Conservation (phyloP, 495 filamentous ascomycete genomes). For the Podospora bellae-mahoneyi region DNA sequence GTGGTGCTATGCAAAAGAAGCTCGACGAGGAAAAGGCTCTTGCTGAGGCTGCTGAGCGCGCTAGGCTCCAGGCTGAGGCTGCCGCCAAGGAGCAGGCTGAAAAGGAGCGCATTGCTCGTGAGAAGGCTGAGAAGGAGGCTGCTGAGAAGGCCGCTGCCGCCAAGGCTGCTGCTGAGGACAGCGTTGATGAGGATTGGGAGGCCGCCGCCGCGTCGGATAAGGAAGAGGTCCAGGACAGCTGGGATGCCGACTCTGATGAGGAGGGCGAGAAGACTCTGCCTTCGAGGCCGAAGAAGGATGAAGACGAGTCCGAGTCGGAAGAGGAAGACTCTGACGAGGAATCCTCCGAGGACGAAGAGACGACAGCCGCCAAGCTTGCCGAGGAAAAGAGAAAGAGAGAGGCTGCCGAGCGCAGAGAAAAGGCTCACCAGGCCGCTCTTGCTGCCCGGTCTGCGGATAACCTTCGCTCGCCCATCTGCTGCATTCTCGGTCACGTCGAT, state of each 20-base stretch:
- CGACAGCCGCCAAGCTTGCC: conserved; percentile 62
- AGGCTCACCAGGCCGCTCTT: conserved; percentile 84
- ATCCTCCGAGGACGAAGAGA: conserved; percentile 65
- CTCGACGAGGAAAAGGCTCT: conserved; percentile 66
- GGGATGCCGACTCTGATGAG: conserved; percentile 84
- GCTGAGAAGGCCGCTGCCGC: conserved; percentile 54
- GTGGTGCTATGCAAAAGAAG: conserved; percentile 60
- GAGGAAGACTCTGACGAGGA: conserved; percentile 48
- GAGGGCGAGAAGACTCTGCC: conserved; percentile 48
- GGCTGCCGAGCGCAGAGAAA: conserved; percentile 82
- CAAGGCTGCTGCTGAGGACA: conserved; percentile 53
- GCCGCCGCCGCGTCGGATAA: conserved; percentile 69
- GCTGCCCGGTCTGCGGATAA: conserved; percentile 91
- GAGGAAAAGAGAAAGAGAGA: conserved; percentile 78
- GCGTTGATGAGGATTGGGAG: conserved; percentile 83
- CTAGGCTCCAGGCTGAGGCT: conserved; percentile 61
- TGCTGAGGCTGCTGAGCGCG: conserved; percentile 68
- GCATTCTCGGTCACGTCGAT: conserved; percentile 99
- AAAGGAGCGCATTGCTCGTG: conserved; percentile 48
- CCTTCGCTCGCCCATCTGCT: conserved; percentile 96
- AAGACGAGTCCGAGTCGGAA: conserved; percentile 35
- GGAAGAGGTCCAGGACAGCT: conserved; percentile 83
- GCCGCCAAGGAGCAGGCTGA: conserved; percentile 58
- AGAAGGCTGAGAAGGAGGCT: conserved; percentile 52
- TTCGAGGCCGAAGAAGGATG: conserved; percentile 29